phyloP scores from a whole-genome alignment of 2,329 filamentous ascomycete species.

The Arthrobotrys megalospora region DNA sequence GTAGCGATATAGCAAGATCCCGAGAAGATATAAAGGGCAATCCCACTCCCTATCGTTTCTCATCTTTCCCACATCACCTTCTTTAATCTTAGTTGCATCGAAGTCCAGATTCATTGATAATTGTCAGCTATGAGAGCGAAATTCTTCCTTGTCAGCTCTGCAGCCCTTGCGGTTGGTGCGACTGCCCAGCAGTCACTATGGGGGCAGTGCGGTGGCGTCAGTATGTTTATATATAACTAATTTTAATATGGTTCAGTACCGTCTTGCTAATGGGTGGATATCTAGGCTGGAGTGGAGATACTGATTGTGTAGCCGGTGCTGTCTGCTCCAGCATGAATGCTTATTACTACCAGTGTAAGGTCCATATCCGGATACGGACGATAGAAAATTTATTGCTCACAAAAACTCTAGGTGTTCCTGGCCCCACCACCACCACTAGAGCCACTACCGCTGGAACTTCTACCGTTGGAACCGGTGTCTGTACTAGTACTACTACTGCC shows the following conservation, averaged over 20 bases:
- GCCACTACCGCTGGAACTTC: conserved; percentile 44
- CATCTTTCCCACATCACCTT: too few species aligned
- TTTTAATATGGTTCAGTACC: not conserved
- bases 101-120: too few species aligned
- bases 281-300: conserved; percentile 55
- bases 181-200: conserved; percentile 56
- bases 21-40: conserved; percentile 35
- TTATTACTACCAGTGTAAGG: conserved; percentile 58
- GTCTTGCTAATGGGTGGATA: not conserved
- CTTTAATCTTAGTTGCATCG: too few species aligned
- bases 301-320: conserved; percentile 55
- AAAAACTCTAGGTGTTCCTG: conserved; percentile 47
- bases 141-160: conserved; percentile 46
- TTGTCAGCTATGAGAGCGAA: conserved; percentile 41
- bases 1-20: too few species aligned
- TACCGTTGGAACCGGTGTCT: not conserved
- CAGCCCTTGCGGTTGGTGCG: conserved; percentile 40
- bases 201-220: conserved; percentile 61
- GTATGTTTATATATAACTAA: conserved; percentile 25
- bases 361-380: not conserved
- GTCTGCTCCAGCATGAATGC: conserved; percentile 58
- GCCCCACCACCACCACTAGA: conserved; percentile 50
- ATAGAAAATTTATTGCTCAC: not conserved
- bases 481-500: conserved; percentile 36
- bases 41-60: not conserved